Conservation (phyloP, 2,329 filamentous ascomycete genomes). For the Fusarium goolgardi region DNA sequence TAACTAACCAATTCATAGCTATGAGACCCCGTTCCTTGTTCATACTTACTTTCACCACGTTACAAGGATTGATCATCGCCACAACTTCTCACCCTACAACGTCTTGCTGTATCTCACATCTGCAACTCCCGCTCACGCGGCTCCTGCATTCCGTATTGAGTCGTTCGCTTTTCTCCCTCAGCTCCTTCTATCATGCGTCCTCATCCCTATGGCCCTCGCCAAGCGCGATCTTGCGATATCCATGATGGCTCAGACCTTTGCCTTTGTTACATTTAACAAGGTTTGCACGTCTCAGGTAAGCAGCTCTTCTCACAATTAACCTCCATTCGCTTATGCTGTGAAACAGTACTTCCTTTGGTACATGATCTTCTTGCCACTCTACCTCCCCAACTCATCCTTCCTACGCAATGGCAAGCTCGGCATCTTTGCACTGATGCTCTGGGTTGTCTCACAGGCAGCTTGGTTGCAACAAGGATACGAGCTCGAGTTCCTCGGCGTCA, state of each 20-base stretch:
- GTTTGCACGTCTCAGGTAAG: conserved; percentile 96
- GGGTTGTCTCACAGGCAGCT: conserved; percentile 79
- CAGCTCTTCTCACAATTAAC: neutral
- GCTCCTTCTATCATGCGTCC: conserved; percentile 79
- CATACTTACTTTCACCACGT: conserved; percentile 96
- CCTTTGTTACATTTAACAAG: conserved; percentile 98
- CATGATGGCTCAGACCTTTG: conserved; percentile 95
- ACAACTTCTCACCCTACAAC: conserved; percentile 99
- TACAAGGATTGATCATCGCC: conserved; percentile 91
- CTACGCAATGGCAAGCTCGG: conserved; percentile 71
- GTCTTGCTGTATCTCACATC: conserved; percentile 89
- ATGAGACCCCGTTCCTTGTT: conserved; percentile 82
- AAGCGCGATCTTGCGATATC: conserved; percentile 84
- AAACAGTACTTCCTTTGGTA: conserved; percentile 97
- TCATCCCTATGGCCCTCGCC: conserved; percentile 80
- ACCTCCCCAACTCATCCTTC: conserved; percentile 83
- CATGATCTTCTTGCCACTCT: conserved; percentile 90
- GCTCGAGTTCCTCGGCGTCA: conserved; percentile 82
- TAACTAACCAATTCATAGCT: conserved; percentile 59
- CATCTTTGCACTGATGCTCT: conserved; percentile 72
- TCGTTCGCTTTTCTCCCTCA: conserved; percentile 91
- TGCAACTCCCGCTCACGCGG: conserved; percentile 58
- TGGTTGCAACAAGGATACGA: conserved; percentile 82
- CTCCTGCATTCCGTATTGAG: conserved; percentile 67
- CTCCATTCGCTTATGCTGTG: conserved; percentile 22